These are phyloP conservation scores for Wickerhamia fluorescens DNA, from an alignment of 805 yeast species.

Conservation along the genomic window DNA sequence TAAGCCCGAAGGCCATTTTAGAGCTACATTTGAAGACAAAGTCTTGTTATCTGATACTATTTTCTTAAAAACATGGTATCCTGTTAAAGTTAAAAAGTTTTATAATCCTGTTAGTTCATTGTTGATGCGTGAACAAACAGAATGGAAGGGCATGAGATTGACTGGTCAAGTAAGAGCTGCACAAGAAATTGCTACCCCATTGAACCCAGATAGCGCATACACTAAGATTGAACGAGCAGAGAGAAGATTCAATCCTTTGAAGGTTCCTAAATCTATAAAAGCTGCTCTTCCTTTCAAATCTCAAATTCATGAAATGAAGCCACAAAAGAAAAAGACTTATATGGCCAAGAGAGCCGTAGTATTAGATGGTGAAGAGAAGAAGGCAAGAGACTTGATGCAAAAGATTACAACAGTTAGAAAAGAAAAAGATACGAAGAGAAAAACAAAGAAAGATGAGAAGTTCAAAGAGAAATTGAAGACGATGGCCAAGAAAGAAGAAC, in stretches of 20 bases:
- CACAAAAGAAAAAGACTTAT: slow-evolving; percentile 77
- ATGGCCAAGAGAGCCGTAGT: slow-evolving; percentile 89
- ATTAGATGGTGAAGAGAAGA: slow-evolving; percentile 86
- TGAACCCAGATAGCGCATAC: slow-evolving; percentile 42
- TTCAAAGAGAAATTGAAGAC: slow-evolving; percentile 69
- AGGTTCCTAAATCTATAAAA: slow-evolving; percentile 75
- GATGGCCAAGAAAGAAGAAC: slow-evolving; percentile 66
- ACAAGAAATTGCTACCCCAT: slow-evolving; percentile 56
- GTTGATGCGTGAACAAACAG: slow-evolving; percentile 64
- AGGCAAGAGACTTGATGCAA: slow-evolving; percentile 82
- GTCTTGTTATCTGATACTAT: slow-evolving; percentile 84
- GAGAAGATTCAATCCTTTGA: slow-evolving; percentile 80
- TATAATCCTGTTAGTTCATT: slow-evolving; percentile 95
- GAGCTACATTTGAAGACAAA: slow-evolving; percentile 97
- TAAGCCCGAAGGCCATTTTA: slow-evolving; percentile 89
- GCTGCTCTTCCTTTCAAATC: slow-evolving; percentile 84
- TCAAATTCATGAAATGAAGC: slow-evolving; percentile 82
- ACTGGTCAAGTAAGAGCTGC: slow-evolving; percentile 92
- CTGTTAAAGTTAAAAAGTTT: slow-evolving; percentile 81
- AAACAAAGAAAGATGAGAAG: slow-evolving; percentile 65
- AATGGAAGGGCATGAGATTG: slow-evolving; percentile 95
- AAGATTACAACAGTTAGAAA: slow-evolving; percentile 78
- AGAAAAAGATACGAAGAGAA: slow-evolving; percentile 76
- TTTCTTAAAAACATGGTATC: slow-evolving; percentile 93
- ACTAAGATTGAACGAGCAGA: slow-evolving; percentile 75